Base-by-base conservation (phyloP, 75 land plant species). In the Picea sitchensis region DNA sequence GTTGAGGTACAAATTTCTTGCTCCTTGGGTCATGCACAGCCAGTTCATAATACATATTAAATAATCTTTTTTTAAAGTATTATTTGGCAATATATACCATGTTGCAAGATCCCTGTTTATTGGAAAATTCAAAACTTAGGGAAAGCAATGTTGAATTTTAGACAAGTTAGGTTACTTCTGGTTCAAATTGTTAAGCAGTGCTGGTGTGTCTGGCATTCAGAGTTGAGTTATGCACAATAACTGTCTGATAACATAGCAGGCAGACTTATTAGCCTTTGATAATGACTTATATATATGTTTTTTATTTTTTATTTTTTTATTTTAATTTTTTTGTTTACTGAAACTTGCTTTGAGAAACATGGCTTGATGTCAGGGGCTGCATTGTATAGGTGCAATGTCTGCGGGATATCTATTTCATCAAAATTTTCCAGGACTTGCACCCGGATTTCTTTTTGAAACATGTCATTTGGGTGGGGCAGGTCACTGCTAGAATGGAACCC, bases 1-100 rank as follows among this genome's bases (percentile, higher is more conserved):
- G 69, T 89, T 62, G 86, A 89, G 93, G 93, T 91, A 69, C 56
- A 8, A 59, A 38, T 31, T 15, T 68, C 72, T 34, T 36, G 6
- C 13, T 31, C n/a, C 8, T 38, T 36, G 17, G 36, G n/a, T 38
- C 47, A 36, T 68, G 38, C 8, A 36, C 18, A 20, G 47, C 47
- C 18, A 15, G 47, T 36, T 68, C n/a, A 68, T 47, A 5, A 5
- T 5, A 47, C n/a, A 38, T 47, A 5, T 47, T 2, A 41, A 3
- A 4, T 41, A 41, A 47, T 47, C 51, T 15, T 68, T 68, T 44
- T 68, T 68, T 68, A 15, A 47, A 47, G 47, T 68, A 36, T 68
- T 68, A 38, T 38, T 51, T 68, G 36, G 18, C n/a, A 36, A 68
- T 34, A 15, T 36, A 4, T 17, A 32, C 2, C 5, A 67, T 32